Conservation (phyloP, 2,329 filamentous ascomycete genomes). For the Penicillium hesseltinei region DNA sequence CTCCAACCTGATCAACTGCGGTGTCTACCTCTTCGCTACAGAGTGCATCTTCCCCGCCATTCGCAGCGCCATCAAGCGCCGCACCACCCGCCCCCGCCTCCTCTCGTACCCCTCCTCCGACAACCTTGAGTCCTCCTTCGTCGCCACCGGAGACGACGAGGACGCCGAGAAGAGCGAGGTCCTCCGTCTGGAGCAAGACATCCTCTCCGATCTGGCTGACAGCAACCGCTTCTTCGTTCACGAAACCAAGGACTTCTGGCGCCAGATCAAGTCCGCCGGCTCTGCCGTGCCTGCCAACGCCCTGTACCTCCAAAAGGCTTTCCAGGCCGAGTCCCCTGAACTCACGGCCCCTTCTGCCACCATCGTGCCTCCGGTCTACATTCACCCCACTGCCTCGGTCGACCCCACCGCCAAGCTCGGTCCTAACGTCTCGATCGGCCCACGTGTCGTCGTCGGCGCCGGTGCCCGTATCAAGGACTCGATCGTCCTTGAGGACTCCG, state of each 20-base stretch:
- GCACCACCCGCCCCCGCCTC: conserved; percentile 83
- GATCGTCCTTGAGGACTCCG: conserved; percentile 89
- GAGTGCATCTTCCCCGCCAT: conserved; percentile 97
- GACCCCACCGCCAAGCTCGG: conserved; percentile 95
- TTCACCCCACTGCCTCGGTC: conserved; percentile 85
- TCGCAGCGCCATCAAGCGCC: conserved; percentile 89
- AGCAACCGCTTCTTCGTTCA: conserved; percentile 98
- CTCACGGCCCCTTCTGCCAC: conserved; percentile 79
- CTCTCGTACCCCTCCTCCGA: conserved; percentile 95
- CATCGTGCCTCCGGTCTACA: conserved; percentile 90
- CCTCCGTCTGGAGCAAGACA: conserved; percentile 94
- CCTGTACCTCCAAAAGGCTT: conserved; percentile 91
- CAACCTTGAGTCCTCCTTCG: conserved; percentile 72
- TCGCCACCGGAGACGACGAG: conserved; percentile 64
- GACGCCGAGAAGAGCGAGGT: conserved; percentile 77
- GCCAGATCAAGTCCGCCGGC: conserved; percentile 98
- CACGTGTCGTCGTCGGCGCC: conserved; percentile 78
- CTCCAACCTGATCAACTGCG: conserved; percentile 98
- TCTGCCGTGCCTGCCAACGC: conserved; percentile 96
- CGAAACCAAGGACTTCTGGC: conserved; percentile 99
- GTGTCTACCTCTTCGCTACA: conserved; percentile 94
- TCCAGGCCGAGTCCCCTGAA: conserved; percentile 77
- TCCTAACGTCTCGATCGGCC: conserved; percentile 93
- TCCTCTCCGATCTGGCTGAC: conserved; percentile 90
- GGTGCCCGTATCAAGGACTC: conserved; percentile 93